Evolutionary conservation across 2,329 filamentous ascomycete species (phyloP), one percentile per base, ranked within the genome.

Genomic region (Hypoxylon sp.): DNA sequence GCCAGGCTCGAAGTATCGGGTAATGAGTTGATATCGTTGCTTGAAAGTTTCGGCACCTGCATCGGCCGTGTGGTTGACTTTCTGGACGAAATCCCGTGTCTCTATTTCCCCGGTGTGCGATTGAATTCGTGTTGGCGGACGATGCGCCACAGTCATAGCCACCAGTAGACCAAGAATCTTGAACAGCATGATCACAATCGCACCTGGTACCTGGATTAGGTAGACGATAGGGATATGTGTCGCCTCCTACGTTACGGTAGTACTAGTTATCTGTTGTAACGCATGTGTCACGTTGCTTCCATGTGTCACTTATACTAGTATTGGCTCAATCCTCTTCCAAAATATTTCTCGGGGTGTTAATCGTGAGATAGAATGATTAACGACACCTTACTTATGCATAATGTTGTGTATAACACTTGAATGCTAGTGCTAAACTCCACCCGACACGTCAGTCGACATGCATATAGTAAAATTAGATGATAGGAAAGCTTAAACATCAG

Each of bases 11-110:
- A 72, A 72, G 49, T 67, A 34, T 17, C 63, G 43, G 4, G 66
- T 67, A 25, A 38, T 52, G 17, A 72, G 63, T 38, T 70, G 69
- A 36, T 71, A 72, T 19, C 65, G 64, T 55, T 72, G 70, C 11
- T 46, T 62, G 48, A 72, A 71, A 2, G 68, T 72, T 1, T 58
- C 60, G 9, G 57, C 28, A 7, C 67, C 41, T n/a, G 50, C 53
- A 36, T 32, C 63, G 17, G 38, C 17, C 0, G 63, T 57, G 60
- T 72, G 70, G 45, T 70, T 69, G 21, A 69, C 36, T 38, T 62
- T 70, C 34, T 72, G 70, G n/a, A 45, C 36, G 61, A 72, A 72
- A 30, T 70, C 30, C 6, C 61, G 59, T 11, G 58, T 67, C 7
- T 41, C 62, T 45, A 64, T 58, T 10, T 30, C 46, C 34, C 60